Evolutionary conservation across 163 green algal species (phyloP), one percentile per base, ranked within the genome.

Genomic region (Scenedesmus sp.): DNA sequence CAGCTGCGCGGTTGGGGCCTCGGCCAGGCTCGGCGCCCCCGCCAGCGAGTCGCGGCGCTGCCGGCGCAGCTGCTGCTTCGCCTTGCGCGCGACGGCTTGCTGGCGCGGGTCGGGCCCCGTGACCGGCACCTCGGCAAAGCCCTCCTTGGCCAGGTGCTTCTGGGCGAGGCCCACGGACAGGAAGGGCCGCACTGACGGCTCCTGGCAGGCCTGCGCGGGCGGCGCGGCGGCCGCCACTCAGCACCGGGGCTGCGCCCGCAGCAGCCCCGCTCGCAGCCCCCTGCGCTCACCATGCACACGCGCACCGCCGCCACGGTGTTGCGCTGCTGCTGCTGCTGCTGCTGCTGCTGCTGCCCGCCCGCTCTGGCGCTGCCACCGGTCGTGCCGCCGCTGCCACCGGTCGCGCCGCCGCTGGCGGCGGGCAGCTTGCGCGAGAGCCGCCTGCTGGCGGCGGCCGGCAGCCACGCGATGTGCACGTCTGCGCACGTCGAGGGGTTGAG

Each of bases 271-370:
- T 47, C 7, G 10, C 39, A 47, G 39, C 7, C 39, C 39, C n/a
- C n/a, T n/a, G n/a, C n/a, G 48, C 69, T 65, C 45, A 77, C 69
- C 69, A 77, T 6, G 18, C 69, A 77, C 9, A 67, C 54, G 20
- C 69, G 69, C 26, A 77, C 69, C 31, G 69, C 69, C 29, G 48
- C 69, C n/a, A 67, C 69, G 24, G 54, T 76, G 53, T 76, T 76
- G 39, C 39, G 39, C 39, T 34, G 34, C 17, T 64, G 31, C 39
- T 26, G 18, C 13, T 24, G 58, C 39, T 66, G 34, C 53, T 42
- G n/a, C 69, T 44, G 22, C 69, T 66, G 20, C 50, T 34, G 60
- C 36, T 70, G 62, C 62, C 22, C 33, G 31, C 31, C 33, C n/a
- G n/a, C n/a, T n/a, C n/a, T n/a, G n/a, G n/a, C n/a, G n/a, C n/a